Base-by-base conservation (phyloP, 169 alveolate species). In the Ichthyophthirius multifiliis region DNA sequence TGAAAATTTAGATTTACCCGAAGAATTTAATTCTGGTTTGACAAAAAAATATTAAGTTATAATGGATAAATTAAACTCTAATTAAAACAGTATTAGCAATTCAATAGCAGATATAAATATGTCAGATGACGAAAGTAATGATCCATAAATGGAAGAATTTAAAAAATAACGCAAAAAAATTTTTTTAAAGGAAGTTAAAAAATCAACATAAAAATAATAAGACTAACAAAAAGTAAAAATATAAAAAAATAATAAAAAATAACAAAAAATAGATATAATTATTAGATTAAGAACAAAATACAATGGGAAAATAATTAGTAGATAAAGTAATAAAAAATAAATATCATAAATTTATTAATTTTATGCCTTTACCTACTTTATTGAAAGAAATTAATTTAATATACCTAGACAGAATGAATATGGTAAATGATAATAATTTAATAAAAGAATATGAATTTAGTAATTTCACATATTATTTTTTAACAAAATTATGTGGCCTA, bases 371-470 rank as follows among this genome's bases (percentile, higher is more conserved):
- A 12, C 71, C 71, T 27, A 55, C 71, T 3, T 27, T 55, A 7
- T 27, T 55, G 16, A 55, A 55, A 23, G 5, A 55, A 55, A 55
- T 55, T 27, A 55, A 55, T 6, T 55, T 55, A 27, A 39, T 55
- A 5, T 55, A 55, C 16, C 6, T 55, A 27, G 71, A 55, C 43
- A 55, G 71, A 27, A 55, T 55, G 71, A 55, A 39, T 13, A 55
- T 55, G 71, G 15, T 55, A 3, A 55, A 55, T 55, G 71, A 55
- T 13, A 55, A 55, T 5, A 34, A 34, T 13, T 27, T 34, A 55
- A 55, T 55, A 20, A 55, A 55, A 23, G 71, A 55, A 55, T 55
- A 55, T 27, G 71, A 55, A 23, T 55, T 34, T 39, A 55, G 71
- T 39, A 55, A 55, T 23, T 55, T 55, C 18, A 55, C 71, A 10